phyloP scores from a whole-genome alignment of 2,329 filamentous ascomycete species.

The Penicillium sp. region DNA sequence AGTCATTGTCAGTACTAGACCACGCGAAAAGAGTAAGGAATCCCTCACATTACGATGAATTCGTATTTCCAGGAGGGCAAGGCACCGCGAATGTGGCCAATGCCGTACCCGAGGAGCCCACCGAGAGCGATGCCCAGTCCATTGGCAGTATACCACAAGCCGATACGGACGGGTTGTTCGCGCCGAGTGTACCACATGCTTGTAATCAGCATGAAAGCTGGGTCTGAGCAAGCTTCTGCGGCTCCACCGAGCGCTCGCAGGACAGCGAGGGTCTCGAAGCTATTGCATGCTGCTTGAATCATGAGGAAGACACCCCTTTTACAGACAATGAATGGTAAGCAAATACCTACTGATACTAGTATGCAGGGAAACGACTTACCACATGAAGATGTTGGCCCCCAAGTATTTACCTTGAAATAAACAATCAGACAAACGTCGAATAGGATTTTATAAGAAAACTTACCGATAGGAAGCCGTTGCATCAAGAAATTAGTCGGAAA shows the following conservation, averaged over 20 bases:
- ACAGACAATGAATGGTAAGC: background rate
- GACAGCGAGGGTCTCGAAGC: slow-evolving; percentile 57
- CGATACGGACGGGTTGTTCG: slow-evolving; percentile 63
- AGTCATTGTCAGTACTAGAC: background rate
- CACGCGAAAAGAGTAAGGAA: no score
- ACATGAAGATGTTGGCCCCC: slow-evolving; percentile 60
- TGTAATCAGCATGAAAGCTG: slow-evolving; percentile 65
- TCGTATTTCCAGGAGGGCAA: slow-evolving; percentile 67
- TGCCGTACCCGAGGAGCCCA: slow-evolving; percentile 59
- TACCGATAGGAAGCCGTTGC: slow-evolving; percentile 54
- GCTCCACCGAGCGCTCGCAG: slow-evolving; percentile 60
- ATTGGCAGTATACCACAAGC: slow-evolving; percentile 62
- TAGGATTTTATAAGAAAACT: no score
- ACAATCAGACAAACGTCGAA: background rate
- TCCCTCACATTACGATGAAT: slow-evolving; percentile 61
- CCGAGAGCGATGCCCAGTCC: slow-evolving; percentile 62
- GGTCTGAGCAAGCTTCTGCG: slow-evolving; percentile 60
- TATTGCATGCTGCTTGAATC: slow-evolving; percentile 56
- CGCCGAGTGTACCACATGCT: slow-evolving; percentile 66
- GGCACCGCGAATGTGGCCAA: slow-evolving; percentile 59
- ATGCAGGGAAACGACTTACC: slow-evolving; percentile 29
- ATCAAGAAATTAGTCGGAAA: slow-evolving; percentile 57
- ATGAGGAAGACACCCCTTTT: slow-evolving; percentile 52
- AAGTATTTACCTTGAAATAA: slow-evolving; percentile 50
- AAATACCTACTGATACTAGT: background rate